Conservation (phyloP, 139 green algal species). For the Tetratostichococcus sp. region DNA sequence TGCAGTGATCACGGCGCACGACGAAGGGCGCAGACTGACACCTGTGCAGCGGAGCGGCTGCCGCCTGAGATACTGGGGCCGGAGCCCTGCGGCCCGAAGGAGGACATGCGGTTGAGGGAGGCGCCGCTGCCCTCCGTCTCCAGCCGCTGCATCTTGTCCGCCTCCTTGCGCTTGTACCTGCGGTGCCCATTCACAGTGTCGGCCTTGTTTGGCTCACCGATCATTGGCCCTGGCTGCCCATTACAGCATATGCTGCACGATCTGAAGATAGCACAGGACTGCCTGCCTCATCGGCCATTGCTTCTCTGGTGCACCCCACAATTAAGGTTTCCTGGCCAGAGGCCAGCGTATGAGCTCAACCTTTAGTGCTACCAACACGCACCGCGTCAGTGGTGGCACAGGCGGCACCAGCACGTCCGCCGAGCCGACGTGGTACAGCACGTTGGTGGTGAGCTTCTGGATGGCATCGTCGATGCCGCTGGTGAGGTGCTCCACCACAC, state of each 20-base stretch:
- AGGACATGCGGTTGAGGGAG: not conserved
- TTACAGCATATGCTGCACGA: too few species aligned
- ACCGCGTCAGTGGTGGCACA: conserved; percentile 42
- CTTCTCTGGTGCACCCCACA: too few species aligned
- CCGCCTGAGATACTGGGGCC: too few species aligned
- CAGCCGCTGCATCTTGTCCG: not conserved
- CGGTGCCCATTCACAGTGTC: not conserved
- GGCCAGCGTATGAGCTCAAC: too few species aligned
- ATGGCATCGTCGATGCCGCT: conserved; percentile 49
- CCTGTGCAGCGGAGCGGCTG: not conserved
- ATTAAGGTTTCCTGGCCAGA: too few species aligned
- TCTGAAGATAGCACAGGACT: too few species aligned
- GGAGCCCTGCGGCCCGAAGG: not conserved
- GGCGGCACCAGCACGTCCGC: conserved; percentile 39
- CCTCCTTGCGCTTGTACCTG: conserved; percentile 1
- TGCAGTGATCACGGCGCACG: too few species aligned
- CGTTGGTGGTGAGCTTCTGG: conserved; percentile 22
- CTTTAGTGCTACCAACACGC: too few species aligned
- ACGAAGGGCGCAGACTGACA: too few species aligned
- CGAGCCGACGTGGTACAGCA: conserved; percentile 19
- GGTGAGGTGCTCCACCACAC: conserved; percentile 42
- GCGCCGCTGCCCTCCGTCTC: not conserved
- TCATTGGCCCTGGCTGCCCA: too few species aligned
- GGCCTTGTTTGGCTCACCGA: too few species aligned
- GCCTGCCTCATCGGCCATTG: too few species aligned